Evolutionary conservation across 345 rosid genomes (phyloP).

Genomic region (Gossypium mustelinum): DNA sequence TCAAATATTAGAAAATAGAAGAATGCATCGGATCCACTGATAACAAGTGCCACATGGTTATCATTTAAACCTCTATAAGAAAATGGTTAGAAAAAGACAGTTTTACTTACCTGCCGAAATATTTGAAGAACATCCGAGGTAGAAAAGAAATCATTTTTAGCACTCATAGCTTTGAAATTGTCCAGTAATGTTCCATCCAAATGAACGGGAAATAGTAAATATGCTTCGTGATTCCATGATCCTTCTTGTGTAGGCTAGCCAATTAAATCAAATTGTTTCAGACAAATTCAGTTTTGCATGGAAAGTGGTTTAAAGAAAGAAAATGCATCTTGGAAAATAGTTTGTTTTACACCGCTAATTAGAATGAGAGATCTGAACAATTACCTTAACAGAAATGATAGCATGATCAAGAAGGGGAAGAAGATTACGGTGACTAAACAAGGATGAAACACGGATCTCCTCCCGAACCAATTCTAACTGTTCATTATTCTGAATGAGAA

Average conservation of each 20-base stretch:
- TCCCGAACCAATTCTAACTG: conserved; percentile 86
- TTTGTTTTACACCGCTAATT: neutral
- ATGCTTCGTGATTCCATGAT: conserved; percentile 87
- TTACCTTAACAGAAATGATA: conserved; percentile 81
- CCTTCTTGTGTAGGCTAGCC: conserved; percentile 70
- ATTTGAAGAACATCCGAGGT: conserved; percentile 81
- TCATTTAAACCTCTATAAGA: neutral
- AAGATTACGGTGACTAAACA: conserved; percentile 80
- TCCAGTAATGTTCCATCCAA: conserved; percentile 94
- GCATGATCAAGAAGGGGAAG: conserved; percentile 98
- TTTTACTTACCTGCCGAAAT: conserved; percentile 70
- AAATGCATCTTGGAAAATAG: neutral
- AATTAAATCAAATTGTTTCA: conserved; percentile 13
- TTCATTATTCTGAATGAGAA: conserved; percentile 80
- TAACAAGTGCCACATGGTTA: neutral
- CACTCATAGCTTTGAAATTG: conserved; percentile 69
- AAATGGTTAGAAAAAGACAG: neutral
- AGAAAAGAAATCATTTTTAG: conserved; percentile 77
- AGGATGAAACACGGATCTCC: conserved; percentile 87
- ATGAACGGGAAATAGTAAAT: conserved; percentile 94
- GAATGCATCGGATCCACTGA: neutral
- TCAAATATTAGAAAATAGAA: neutral
- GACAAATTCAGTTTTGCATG: neutral
- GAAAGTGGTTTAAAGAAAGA: neutral
- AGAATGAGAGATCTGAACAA: neutral